Evolutionary conservation across 257 asterid genomes (phyloP), one percentile per base, ranked within the genome.

Genomic region (Eucommia ulmoides): DNA sequence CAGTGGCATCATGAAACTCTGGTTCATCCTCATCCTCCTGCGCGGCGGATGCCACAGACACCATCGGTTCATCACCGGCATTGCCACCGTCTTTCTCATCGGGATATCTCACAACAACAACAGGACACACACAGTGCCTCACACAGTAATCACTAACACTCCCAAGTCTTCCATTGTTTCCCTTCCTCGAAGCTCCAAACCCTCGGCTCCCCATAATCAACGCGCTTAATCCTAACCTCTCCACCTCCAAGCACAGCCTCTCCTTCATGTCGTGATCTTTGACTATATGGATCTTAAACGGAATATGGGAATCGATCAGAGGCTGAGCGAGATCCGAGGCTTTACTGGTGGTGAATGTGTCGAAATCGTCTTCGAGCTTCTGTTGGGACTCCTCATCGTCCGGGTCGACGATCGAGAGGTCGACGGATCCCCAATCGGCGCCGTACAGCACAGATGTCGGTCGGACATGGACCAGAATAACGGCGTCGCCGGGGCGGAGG

Each of bases 251-350:
- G 50, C 76, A 70, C 3, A 70, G 63, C 60, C 76, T 65, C 56
- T 70, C 76, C 48, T 70, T 70, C 76, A 70, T 65, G 53, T 70
- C 77, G 33, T 70, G 77, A 26, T 70, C 77, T 61, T 70, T 70
- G 50, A 65, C 73, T 22, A 70, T 65, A 56, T 65, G 69, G 23
- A 70, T 62, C 61, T 70, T 58, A 38, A 57, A 51, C 17, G 56
- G 56, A 21, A 51, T 29, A 9, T 24, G 21, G 14, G 56, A 44
- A 4, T 51, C 56, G 19, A 51, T 25, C 22, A 51, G 23, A 9
- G 56, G 45, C 46, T 51, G 56, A 15, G 56, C 56, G 6, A 51
- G 18, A 29, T 51, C 56, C 10, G 45, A n/a, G 23, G 45, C 56
- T 24, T 51, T 51, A n/a, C 45, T n/a, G 23, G 20, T 29, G 8